phyloP scores from a whole-genome alignment of 495 filamentous ascomycete genomes.

The Talaromyces ruber region DNA sequence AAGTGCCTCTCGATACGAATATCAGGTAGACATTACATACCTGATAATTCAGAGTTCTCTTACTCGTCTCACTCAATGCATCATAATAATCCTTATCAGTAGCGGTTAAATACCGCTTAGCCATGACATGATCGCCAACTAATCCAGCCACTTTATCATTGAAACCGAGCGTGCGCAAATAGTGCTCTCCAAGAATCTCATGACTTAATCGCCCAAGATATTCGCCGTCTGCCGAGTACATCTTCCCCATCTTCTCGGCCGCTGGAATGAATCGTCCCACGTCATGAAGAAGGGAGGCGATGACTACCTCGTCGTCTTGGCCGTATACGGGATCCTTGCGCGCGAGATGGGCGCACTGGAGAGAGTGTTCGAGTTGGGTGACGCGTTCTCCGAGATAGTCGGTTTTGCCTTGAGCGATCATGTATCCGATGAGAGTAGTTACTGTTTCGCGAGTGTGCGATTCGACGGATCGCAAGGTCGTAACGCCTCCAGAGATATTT shows the following conservation, averaged over 20 bases:
- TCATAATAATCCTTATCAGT: constrained; percentile 28
- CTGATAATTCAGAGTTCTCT: constrained; percentile 26
- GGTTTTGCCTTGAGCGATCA: constrained; percentile 17
- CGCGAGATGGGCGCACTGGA: constrained; percentile 33
- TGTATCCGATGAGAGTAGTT: constrained; percentile 14
- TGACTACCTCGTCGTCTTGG: constrained; percentile 22
- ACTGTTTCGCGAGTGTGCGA: constrained; percentile 12
- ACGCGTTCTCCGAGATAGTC: constrained; percentile 30
- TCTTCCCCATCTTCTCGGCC: constrained; percentile 18
- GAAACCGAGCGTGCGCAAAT: constrained; percentile 28
- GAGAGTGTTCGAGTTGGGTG: constrained; percentile 34
- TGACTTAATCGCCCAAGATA: constrained; percentile 30
- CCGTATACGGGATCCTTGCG: constrained; percentile 11
- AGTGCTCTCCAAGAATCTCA: constrained; percentile 28
- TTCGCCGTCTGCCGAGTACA: constrained; percentile 14
- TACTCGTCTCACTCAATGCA: constrained; percentile 28
- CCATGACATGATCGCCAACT: constrained; percentile 33
- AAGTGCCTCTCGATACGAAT: neutral
- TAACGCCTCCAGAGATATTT: neutral
- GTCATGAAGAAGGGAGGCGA: constrained; percentile 33
- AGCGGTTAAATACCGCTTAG: constrained; percentile 33
- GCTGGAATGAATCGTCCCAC: constrained; percentile 32
- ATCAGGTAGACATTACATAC: constrained; percentile 5
- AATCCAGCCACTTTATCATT: constrained; percentile 25
- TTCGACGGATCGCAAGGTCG: neutral